phyloP scores from a whole-genome alignment of 441 rosid genomes.

The Populus hybrid region DNA sequence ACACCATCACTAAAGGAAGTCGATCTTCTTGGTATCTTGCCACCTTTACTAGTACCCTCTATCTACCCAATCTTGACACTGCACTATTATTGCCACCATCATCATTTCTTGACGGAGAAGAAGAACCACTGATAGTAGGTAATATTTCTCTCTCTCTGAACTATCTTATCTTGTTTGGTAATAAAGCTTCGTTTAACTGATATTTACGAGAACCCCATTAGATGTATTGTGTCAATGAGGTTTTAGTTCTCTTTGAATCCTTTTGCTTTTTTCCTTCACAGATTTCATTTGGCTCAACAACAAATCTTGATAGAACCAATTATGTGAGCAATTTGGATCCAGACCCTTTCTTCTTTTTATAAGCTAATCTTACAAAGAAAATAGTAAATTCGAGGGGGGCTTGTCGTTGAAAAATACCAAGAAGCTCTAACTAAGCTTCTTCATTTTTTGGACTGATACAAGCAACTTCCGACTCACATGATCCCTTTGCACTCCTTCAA shows the following conservation, averaged over 20 bases:
- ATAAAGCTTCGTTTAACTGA: too few species aligned
- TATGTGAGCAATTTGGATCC: not conserved
- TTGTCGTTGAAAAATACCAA: not conserved
- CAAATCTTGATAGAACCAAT: not conserved
- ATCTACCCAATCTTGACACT: slow-evolving; percentile 56
- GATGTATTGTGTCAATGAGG: not conserved
- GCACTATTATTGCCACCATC: slow-evolving; percentile 20
- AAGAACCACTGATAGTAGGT: not conserved
- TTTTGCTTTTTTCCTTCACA: not conserved
- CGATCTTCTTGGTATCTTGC: slow-evolving; percentile 55
- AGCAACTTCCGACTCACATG: not conserved
- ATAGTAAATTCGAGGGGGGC: not conserved
- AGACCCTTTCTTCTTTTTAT: not conserved
- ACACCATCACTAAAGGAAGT: not conserved
- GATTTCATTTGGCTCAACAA: not conserved
- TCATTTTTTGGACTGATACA: not conserved
- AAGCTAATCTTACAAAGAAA: not conserved
- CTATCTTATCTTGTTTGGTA: not conserved
- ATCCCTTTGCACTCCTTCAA: not conserved
- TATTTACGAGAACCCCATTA: not conserved
- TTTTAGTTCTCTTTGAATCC: not conserved
- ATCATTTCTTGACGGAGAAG: not conserved
- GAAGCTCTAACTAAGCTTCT: not conserved
- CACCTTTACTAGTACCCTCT: slow-evolving; percentile 17
- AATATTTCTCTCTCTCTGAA: not conserved